phyloP scores from a whole-genome alignment of 768 basidiomycete species.

The Auricularia auricula-judae region DNA sequence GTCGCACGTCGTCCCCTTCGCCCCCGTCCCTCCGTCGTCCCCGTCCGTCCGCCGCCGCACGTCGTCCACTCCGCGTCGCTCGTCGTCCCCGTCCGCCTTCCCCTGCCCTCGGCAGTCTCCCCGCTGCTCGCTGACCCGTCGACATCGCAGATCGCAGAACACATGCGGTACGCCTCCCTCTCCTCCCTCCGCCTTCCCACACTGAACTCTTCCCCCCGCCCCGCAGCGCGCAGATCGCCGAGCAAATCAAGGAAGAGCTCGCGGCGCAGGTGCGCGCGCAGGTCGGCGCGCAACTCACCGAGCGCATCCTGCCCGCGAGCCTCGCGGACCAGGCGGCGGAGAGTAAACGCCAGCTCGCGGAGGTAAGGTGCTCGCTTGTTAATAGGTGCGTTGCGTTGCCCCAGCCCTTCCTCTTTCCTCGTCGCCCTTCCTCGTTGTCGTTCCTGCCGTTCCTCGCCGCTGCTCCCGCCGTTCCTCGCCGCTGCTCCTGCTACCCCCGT shows the following conservation, averaged over 20 bases:
- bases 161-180: conserved; percentile 22
- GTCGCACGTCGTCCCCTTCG: too few species aligned
- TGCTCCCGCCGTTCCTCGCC: too few species aligned
- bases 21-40: too few species aligned
- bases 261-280: conserved; percentile 31
- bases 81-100: too few species aligned
- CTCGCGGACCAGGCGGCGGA: conserved; percentile 34
- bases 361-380: conserved; percentile 31
- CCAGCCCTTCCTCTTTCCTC: not conserved
- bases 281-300: conserved; percentile 36
- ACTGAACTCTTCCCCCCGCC: too few species aligned
- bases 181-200: not conserved
- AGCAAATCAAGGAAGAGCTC: conserved; percentile 31
- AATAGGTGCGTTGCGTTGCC: conserved; percentile 47
- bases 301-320: conserved; percentile 34
- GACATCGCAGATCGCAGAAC: conserved; percentile 10
- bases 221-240: conserved; percentile 25
- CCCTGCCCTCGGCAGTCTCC: too few species aligned
- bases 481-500: too few species aligned
- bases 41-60: too few species aligned
- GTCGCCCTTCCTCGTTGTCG: too few species aligned
- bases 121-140: too few species aligned
- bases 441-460: too few species aligned
- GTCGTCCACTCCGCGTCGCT: too few species aligned
- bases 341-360: conserved; percentile 30